Conservation (phyloP, 495 filamentous ascomycete species). For the Aspergillus sparsus region DNA sequence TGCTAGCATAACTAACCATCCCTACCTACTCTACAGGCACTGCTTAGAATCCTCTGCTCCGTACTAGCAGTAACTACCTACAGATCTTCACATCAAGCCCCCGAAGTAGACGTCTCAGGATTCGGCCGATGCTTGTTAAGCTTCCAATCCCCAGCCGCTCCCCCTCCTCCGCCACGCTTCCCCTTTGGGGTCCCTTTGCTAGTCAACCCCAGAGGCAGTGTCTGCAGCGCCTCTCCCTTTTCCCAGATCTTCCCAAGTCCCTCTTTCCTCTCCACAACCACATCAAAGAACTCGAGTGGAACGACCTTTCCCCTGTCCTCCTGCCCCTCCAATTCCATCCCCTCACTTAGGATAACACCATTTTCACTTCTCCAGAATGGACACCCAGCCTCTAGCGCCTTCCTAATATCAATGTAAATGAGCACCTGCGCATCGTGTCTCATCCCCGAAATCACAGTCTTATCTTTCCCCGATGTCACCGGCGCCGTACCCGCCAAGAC, state of each 20-base stretch:
- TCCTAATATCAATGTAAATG: slow-evolving; percentile 74
- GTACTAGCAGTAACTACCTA: too few species aligned
- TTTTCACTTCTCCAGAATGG: slow-evolving; percentile 90
- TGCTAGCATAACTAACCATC: too few species aligned
- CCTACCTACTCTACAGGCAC: too few species aligned
- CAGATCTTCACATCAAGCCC: too few species aligned
- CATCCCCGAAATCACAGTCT: slow-evolving; percentile 80
- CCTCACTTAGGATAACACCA: slow-evolving; percentile 64
- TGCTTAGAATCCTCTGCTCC: too few species aligned
- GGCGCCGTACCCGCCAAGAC: slow-evolving; percentile 29
- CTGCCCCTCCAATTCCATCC: slow-evolving; percentile 27
- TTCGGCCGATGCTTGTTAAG: not conserved
- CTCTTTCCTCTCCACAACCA: slow-evolving; percentile 58
- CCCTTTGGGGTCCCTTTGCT: slow-evolving; percentile 39
- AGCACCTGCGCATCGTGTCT: slow-evolving; percentile 73
- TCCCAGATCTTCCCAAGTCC: slow-evolving; percentile 67
- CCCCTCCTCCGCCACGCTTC: slow-evolving; percentile 7
- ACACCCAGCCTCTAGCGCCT: slow-evolving; percentile 61
- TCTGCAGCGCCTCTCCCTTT: slow-evolving; percentile 58
- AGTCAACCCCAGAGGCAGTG: slow-evolving; percentile 41
- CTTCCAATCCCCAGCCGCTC: not conserved
- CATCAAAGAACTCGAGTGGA: slow-evolving; percentile 45
- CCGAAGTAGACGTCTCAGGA: too few species aligned
- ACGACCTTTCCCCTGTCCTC: slow-evolving; percentile 34
- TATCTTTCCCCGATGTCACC: slow-evolving; percentile 20